Percentiles rank a stretch among this genome's conserved stretches.
Evolutionary conservation across 208 protist species (phyloP).

Genomic region (Borovskyia barvae): DNA sequence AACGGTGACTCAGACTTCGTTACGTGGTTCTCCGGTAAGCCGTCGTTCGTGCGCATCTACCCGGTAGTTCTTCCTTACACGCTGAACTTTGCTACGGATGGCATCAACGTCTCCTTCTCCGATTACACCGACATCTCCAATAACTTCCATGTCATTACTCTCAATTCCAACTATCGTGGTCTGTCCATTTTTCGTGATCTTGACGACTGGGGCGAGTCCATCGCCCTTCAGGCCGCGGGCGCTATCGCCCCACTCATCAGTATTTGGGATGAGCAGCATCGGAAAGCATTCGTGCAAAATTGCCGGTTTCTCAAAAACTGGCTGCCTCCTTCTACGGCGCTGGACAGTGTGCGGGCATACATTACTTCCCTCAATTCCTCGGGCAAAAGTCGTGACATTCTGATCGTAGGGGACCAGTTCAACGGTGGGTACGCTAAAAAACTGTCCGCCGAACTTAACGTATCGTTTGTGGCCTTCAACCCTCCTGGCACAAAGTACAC

Average conservation of each 20-base stretch:
- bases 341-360: conserved; percentile 53
- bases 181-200: conserved; percentile 70
- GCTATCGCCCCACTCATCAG: conserved; percentile 67
- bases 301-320: conserved; percentile 64
- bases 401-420: conserved; percentile 85
- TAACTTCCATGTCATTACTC: conserved; percentile 81
- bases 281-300: conserved; percentile 48
- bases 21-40: conserved; percentile 68
- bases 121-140: conserved; percentile 72
- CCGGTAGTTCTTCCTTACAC: conserved; percentile 54
- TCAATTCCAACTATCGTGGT: conserved; percentile 80
- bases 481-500: conserved; percentile 70
- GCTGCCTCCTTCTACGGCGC: conserved; percentile 52
- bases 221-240: conserved; percentile 64
- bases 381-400: conserved; percentile 27
- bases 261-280: conserved; percentile 68
- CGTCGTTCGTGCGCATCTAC: conserved; percentile 56
- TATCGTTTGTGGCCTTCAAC: conserved; percentile 82
- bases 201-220: conserved; percentile 81
- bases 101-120: conserved; percentile 66
- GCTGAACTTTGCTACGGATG: conserved; percentile 64
- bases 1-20: conserved; percentile 71
- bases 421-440: conserved; percentile 89
- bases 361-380: conserved; percentile 31
- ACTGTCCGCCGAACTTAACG: conserved; percentile 40